These are phyloP conservation scores for Aspergillus conjunctus DNA, from an alignment of 495 filamentous ascomycete species.

Conservation along the genomic window DNA sequence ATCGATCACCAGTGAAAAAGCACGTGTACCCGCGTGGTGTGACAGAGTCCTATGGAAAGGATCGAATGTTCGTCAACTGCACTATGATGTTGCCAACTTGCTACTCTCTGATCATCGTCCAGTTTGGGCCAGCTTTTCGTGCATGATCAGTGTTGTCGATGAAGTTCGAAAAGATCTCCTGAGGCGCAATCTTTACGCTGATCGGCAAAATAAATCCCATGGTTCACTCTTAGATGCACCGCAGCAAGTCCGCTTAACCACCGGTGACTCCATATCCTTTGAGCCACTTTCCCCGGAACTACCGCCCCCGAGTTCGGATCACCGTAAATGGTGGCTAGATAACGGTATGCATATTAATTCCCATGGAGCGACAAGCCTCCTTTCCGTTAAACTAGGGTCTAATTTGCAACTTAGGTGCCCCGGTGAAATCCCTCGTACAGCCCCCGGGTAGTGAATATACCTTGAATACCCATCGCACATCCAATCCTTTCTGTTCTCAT, in stretches of 20 bases:
- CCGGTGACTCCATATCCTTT: conserved; percentile 74
- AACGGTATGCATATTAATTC: conserved; percentile 53
- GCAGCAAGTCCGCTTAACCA: conserved; percentile 60
- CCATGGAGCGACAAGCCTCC: not conserved
- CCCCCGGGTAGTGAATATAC: conserved; percentile 62
- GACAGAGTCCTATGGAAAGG: conserved; percentile 91
- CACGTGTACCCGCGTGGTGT: conserved; percentile 94
- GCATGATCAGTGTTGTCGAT: conserved; percentile 76
- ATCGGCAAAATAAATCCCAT: conserved; percentile 62
- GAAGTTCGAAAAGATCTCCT: conserved; percentile 70
- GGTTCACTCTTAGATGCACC: conserved; percentile 35
- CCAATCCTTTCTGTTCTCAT: conserved; percentile 77
- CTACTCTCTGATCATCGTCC: conserved; percentile 92
- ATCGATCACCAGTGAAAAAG: conserved; percentile 68
- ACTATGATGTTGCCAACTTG: conserved; percentile 77
- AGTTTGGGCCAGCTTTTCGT: conserved; percentile 86
- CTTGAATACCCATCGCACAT: conserved; percentile 69
- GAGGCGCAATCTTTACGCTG: conserved; percentile 68
- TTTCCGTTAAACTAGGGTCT: not conserved
- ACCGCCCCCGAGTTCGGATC: conserved; percentile 87
- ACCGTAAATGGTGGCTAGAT: conserved; percentile 92
- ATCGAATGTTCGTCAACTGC: conserved; percentile 73
- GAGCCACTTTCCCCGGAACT: conserved; percentile 76
- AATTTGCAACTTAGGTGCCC: conserved; percentile 52
- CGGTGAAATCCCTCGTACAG: conserved; percentile 69